Evolutionary conservation across 2,329 filamentous ascomycete species (phyloP).

Genomic region (Trichoderma atroviride): DNA sequence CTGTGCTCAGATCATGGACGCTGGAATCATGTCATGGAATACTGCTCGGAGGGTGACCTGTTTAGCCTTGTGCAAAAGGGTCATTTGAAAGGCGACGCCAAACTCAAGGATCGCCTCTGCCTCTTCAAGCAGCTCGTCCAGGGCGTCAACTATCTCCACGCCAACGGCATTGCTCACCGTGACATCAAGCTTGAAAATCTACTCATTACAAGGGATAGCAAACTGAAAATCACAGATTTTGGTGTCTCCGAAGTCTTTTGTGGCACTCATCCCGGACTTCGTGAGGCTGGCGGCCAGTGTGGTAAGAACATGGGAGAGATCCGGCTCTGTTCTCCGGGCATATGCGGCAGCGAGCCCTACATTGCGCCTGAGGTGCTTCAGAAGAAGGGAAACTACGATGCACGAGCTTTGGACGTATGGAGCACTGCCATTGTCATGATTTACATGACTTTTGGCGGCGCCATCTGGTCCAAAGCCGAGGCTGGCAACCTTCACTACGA

Average conservation of each 20-base stretch:
- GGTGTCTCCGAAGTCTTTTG: conserved; percentile 85
- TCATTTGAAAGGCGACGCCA: conserved; percentile 66
- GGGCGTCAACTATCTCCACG: conserved; percentile 80
- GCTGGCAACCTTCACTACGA: conserved; percentile 61
- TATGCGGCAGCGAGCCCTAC: conserved; percentile 84
- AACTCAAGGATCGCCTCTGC: conserved; percentile 71
- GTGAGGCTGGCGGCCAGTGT: conserved; percentile 72
- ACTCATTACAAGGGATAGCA: conserved; percentile 75
- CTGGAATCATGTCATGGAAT: conserved; percentile 95
- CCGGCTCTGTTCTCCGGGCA: conserved; percentile 73
- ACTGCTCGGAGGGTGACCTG: conserved; percentile 80
- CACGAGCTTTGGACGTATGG: conserved; percentile 83
- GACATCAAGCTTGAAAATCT: conserved; percentile 91
- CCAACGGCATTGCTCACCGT: conserved; percentile 83
- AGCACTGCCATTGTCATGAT: conserved; percentile 82
- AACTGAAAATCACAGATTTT: conserved; percentile 90
- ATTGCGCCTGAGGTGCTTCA: conserved; percentile 82
- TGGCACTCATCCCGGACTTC: conserved; percentile 77
- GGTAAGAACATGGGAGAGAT: conserved; percentile 72
- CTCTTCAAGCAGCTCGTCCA: conserved; percentile 88
- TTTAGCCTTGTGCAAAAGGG: conserved; percentile 73
- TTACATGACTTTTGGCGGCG: conserved; percentile 71
- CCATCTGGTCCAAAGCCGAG: conserved; percentile 73
- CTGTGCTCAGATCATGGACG: conserved; percentile 74
- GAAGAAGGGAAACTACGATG: conserved; percentile 68